Base-by-base conservation (phyloP, 1,139 yeast species). In the Petasospora rhodanensis region DNA sequence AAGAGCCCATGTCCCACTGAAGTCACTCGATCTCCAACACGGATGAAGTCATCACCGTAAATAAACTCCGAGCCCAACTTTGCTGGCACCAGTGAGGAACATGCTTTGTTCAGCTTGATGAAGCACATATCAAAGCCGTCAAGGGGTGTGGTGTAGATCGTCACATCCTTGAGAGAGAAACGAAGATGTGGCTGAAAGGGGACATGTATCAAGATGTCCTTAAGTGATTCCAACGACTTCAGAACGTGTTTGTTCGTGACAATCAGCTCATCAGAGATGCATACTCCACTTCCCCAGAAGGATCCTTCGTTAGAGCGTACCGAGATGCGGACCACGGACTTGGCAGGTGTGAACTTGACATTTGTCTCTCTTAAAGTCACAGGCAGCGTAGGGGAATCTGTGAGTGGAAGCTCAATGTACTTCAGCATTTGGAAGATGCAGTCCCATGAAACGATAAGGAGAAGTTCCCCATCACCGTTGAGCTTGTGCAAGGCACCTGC, bases 401-500 rank as follows among this genome's bases (percentile, higher is more conserved):
- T 22, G 16, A 29, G 27, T 7, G 11, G 29, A 11, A 29, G 20
- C 7, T 28, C 32, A 14, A 26, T 15, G n/a, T 39, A 33, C 6
- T 34, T 24, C 19, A 45, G 31, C 23, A 40, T 23, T 8, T 37
- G 34, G 9, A 53, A 34, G 5, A 68, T 49, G 6, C 45, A 37
- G 4, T 49, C 40, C 84, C 83, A 77, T 1, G 79, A 67, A 3
- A 71, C 46, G 4, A 76, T 61, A 4, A 70, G 52, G 14, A 70
- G 52, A 37, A 79, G 52, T 20, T 76, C 78, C 2, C 87, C 86
- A 43, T 78, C 82, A 6, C 83, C 83, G 41, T 73, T 69, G 10
- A 40, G 31, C 49, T 76, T 76, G 13, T 61, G 49, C 15, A 79
- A 41, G 31, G 60, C 58, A 0, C 85, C 83, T 36, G 68, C 55